Base-by-base conservation (phyloP, 202 grass and related monocot genomes). In the Cymbopogon flexuosus region DNA sequence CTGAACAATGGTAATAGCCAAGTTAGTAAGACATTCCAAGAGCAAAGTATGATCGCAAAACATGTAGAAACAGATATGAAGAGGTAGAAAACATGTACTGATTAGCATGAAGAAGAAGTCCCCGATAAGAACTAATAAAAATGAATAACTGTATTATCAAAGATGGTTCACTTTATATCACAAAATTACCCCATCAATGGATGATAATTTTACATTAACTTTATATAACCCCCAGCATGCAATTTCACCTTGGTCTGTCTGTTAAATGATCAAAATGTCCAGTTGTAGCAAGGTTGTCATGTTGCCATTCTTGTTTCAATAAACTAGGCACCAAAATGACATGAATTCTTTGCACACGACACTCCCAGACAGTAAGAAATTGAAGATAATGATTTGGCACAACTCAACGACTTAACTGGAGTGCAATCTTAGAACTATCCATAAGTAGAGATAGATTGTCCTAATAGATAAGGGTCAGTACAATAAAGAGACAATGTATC, bases 1-100 rank as follows among this genome's bases (percentile, higher is more conserved):
- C 77, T 68, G 68, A 86, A 76, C 24, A 84, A 87, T 64, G 31
- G 81, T 29, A 34, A 64, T 45, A 83, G 5, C 43, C 31, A 89
- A 61, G 51, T 81, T 73, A 66, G 59, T 81, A 78, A 66, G 66
- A 52, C 16, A 85, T 42, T 72, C 71, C 33, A 58, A 45, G 24
- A 59, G 70, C 21, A 80, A 76, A 35, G 45, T 16, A 75, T 30
- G 7, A 57, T 68, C 24, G 63, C 34, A 62, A 35, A 35, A 27
- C 23, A 40, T 59, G 63, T 47, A 64, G 2, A 58, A 49, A 77
- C 16, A 31, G 62, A 59, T 3, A 75, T 33, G 30, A 27, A 75
- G 14, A 37, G 5, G 10, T 30, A 62, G 59, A 62, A 62, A 62
- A 62, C 59, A 62, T 29, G 23, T 30, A 30, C 23, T 13, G 11